Percentiles rank a stretch among this genome's conserved stretches.
These are phyloP conservation scores for Phytophthora crassamura DNA, from an alignment of 352 stramenopile genomes.

Conservation along the genomic window DNA sequence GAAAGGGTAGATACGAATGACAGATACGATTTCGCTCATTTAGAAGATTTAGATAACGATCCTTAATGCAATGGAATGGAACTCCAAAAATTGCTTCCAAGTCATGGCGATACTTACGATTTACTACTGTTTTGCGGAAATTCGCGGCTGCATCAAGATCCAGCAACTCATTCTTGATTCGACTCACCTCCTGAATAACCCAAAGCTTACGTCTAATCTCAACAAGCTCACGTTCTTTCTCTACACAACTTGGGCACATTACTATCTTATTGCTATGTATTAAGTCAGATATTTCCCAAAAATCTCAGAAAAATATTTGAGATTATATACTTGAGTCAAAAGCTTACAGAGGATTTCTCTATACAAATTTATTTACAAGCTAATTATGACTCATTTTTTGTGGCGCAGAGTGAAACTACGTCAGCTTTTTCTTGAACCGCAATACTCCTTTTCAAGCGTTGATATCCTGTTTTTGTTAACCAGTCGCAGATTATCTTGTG, in stretches of 20 bases:
- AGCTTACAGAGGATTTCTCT: too few relatives aligned
- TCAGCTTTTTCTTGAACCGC: too few relatives aligned
- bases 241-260: slow-evolving; percentile 12
- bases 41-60: slow-evolving; percentile 6
- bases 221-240: slow-evolving; percentile 19
- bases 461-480: too few relatives aligned
- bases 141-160: slow-evolving; percentile 16
- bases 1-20: slow-evolving; percentile 4
- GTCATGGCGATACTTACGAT: slow-evolving; percentile 14
- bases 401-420: too few relatives aligned
- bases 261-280: slow-evolving; percentile 4
- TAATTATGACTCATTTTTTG: slow-evolving; percentile 8
- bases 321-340: too few relatives aligned
- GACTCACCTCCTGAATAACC: slow-evolving; percentile 15
- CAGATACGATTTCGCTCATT: slow-evolving; percentile 15
- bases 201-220: too few relatives aligned
- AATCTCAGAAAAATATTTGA: too few relatives aligned
- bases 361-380: slow-evolving; percentile 1
- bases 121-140: slow-evolving; percentile 17
- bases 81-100: slow-evolving; percentile 14
- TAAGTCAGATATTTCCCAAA: too few relatives aligned
- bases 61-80: slow-evolving; percentile 9
- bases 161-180: slow-evolving; percentile 22
- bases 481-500: too few relatives aligned
- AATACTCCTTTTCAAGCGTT: too few relatives aligned